phyloP scores from a whole-genome alignment of 371 early-diverging fungal species.

The Sporodiniella umbellata region DNA sequence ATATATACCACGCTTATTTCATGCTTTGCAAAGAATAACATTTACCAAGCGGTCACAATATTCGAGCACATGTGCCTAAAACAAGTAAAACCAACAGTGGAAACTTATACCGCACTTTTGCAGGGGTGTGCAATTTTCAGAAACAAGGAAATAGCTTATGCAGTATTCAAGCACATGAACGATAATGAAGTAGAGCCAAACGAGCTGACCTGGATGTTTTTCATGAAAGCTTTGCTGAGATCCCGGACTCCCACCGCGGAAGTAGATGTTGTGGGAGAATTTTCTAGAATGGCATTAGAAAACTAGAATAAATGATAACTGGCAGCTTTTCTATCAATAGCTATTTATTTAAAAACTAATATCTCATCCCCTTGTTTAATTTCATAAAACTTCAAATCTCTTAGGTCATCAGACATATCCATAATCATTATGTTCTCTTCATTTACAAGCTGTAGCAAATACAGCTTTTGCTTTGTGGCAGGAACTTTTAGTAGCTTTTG shows the following conservation, averaged over 20 bases:
- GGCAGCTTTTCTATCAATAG: neutral
- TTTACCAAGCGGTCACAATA: slow-evolving; percentile 30
- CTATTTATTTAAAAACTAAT: neutral
- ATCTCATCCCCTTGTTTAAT: slow-evolving; percentile 32
- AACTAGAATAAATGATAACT: neutral
- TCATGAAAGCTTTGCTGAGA: slow-evolving; percentile 37
- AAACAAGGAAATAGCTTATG: slow-evolving; percentile 26
- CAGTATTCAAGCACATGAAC: slow-evolving; percentile 36
- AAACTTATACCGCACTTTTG: slow-evolving; percentile 37
- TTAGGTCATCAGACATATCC: slow-evolving; percentile 38
- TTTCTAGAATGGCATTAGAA: slow-evolving; percentile 15
- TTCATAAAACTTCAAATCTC: slow-evolving; percentile 43
- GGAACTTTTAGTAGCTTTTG: slow-evolving; percentile 37
- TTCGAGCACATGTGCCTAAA: slow-evolving; percentile 39
- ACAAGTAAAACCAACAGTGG: slow-evolving; percentile 30
- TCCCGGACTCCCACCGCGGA: slow-evolving; percentile 26
- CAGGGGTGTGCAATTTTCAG: slow-evolving; percentile 48
- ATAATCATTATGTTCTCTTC: slow-evolving; percentile 17
- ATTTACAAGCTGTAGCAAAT: slow-evolving; percentile 15
- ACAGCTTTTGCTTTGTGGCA: slow-evolving; percentile 28
- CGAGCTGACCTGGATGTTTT: slow-evolving; percentile 35
- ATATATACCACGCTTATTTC: slow-evolving; percentile 48
- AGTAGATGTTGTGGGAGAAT: slow-evolving; percentile 28
- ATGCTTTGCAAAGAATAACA: slow-evolving; percentile 39
- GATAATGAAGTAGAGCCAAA: slow-evolving; percentile 33